Base-by-base conservation (phyloP, 2,329 filamentous ascomycete genomes). In the Stemphylium vesicarium region DNA sequence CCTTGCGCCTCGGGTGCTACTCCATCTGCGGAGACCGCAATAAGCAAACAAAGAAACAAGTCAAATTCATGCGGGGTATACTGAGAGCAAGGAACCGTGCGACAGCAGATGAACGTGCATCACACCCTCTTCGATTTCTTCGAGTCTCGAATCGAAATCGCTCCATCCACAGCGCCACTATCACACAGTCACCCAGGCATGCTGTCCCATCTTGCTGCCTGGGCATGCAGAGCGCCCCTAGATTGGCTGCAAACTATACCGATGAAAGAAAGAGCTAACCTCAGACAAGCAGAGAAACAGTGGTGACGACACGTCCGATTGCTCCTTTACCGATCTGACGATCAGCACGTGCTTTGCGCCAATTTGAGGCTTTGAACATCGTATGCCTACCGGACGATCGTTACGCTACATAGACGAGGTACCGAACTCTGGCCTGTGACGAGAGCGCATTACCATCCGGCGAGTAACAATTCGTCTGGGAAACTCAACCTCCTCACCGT, bases 1-100 rank as follows among this genome's bases (percentile, higher is more conserved):
- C 51, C 46, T 54, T 54, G 51, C 46, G 39, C 40, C 29, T 54
- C 39, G 40, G 46, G 46, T 54, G 40, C 46, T 50, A 54, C 51
- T 32, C 16, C 22, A 7, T 24, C 33, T 33, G 37, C 49, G 31
- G 26, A 35, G 41, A 39, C 40, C 36, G 40, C 51, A 40, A 44
- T 33, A 35, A 40, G 39, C 46, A 42, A 32, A 11, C 38, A 31
- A 16, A 22, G 35, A 49, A 31, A 43, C 41, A 41, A 36, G 46
- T 46, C 44, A 44, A 20, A 45, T 12, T 32, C 51, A 50, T 54
- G 46, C 35, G 46, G 51, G 22, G 39, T 49, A 24, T 24, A 32
- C 42, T 36, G n/a, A 16, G 42, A 20, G 29, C n/a, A 45, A 15
- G 20, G 26, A 26, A 45, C 42, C 20, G 13, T 45, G 20, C 22